Base-by-base conservation (phyloP, 371 early-diverging fungal genomes). In the Coemansia sp. region DNA sequence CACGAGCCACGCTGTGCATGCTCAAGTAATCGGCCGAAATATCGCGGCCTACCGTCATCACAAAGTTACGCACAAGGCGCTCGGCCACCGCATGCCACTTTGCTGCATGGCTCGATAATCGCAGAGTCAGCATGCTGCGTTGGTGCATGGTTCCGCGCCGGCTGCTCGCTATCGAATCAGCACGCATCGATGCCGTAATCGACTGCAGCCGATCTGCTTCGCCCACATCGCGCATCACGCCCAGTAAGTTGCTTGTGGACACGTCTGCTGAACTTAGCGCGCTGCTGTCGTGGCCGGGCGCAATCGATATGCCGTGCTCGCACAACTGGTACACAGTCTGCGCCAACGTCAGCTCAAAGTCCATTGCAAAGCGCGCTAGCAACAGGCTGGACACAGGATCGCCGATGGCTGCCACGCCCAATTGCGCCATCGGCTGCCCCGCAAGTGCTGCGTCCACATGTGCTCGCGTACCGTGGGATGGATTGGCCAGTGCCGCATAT, bases 301-400 rank as follows among this genome's bases (percentile, higher is more conserved):
- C 8, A 8, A 65, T 59, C 21, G 66, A 63, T 14, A 75, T 75
- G 25, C 61, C 69, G n/a, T 78, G 78, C 64, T 78, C 78, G 48
- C 78, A 78, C 9, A 78, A 64, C 74, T 78, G 78, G 50, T 78
- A 78, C 7, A 78, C 69, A 44, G 70, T 78, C 56, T 73, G 72
- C 4, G 78, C 59, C 54, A 78, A 52, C 25, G 78, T 73, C 69
- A 73, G 69, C 56, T 75, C 78, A 65, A 78, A 69, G 25, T 78
- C 78, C 2, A 69, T 67, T 2, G 74, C 68, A 64, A 78, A 67
- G 12, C 74, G 52, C 5, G 78, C 72, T 14, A 78, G 59, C 57
- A 78, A 37, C 25, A 78, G 64, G 20, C 74, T 78, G 3, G 53
- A 57, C 16, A 78, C 72, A 1, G 78, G 78, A 12, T 78, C 78